A percentile compares a stretch with the other conserved stretches of the same genome.
Evolutionary conservation across 176 grass and related monocot species (phyloP).

Genomic region (Eleusine indica): DNA sequence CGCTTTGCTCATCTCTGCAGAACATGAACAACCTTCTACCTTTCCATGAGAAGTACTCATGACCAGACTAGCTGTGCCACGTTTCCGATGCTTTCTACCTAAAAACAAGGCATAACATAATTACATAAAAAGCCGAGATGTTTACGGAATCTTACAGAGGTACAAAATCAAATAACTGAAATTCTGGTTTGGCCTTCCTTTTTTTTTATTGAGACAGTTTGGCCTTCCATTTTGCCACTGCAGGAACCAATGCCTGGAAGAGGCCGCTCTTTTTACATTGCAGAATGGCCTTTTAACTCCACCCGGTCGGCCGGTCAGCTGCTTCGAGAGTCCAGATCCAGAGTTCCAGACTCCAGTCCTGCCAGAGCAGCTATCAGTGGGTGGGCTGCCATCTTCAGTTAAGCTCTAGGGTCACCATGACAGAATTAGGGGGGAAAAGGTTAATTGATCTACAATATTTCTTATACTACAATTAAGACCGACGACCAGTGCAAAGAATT

Average conservation of each 20-base stretch:
- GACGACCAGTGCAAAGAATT: not conserved
- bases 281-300: not conserved
- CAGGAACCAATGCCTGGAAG: not conserved
- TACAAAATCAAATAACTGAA: not conserved
- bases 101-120: not conserved
- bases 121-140: not conserved
- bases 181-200: not conserved
- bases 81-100: conserved; percentile 17
- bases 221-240: conserved; percentile 3
- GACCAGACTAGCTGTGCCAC: conserved; percentile 3
- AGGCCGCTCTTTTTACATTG: not conserved
- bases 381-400: conserved; percentile 37
- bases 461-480: not conserved
- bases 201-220: not conserved
- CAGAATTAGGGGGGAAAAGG: not conserved
- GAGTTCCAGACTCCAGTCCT: too few relatives aligned
- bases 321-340: not conserved
- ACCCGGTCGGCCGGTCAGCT: conserved; percentile 1
- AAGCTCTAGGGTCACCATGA: conserved; percentile 25
- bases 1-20: not conserved
- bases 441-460: not conserved
- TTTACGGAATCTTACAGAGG: not conserved
- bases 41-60: not conserved
- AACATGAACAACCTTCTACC: not conserved
- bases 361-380: not conserved